phyloP scores from a whole-genome alignment of 192 early-diverging fungal genomes.

The Coemansia sp. region DNA sequence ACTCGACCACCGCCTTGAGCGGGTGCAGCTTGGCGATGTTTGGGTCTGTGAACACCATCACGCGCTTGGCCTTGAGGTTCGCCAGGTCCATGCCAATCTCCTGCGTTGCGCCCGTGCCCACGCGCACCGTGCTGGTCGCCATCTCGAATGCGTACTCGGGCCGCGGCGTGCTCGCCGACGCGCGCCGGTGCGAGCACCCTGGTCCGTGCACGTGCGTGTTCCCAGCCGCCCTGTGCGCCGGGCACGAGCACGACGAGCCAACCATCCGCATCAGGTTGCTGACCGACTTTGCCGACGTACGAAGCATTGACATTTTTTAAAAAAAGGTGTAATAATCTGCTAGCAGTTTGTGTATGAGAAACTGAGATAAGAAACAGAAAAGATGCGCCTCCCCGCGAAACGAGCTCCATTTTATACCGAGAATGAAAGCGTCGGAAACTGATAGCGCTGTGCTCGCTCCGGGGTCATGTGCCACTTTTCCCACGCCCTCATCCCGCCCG shows the following conservation, averaged over 20 bases:
- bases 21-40: conserved; percentile 74
- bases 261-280: conserved; percentile 54
- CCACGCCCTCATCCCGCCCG: too few species aligned
- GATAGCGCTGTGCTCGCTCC: too few species aligned
- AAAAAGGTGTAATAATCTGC: too few species aligned
- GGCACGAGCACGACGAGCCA: conserved; percentile 48
- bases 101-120: conserved; percentile 76
- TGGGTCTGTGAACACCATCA: conserved; percentile 80
- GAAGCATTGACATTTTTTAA: conserved; percentile 9
- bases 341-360: too few species aligned
- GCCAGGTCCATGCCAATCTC: conserved; percentile 84
- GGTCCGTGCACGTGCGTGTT: conserved; percentile 16
- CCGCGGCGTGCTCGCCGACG: conserved; percentile 18
- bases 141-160: conserved; percentile 80
- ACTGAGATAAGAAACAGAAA: too few species aligned
- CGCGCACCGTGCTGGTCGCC: conserved; percentile 86
- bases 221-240: conserved; percentile 31
- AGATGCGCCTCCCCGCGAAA: too few species aligned
- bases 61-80: conserved; percentile 78
- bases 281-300: conserved; percentile 36
- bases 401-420: too few species aligned
- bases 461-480: too few species aligned
- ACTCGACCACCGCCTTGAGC: conserved; percentile 71
- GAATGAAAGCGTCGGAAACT: too few species aligned
- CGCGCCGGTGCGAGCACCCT: conserved; percentile 16